Conservation (phyloP, 2,329 filamentous ascomycete species). For the Fusarium robinianum region DNA sequence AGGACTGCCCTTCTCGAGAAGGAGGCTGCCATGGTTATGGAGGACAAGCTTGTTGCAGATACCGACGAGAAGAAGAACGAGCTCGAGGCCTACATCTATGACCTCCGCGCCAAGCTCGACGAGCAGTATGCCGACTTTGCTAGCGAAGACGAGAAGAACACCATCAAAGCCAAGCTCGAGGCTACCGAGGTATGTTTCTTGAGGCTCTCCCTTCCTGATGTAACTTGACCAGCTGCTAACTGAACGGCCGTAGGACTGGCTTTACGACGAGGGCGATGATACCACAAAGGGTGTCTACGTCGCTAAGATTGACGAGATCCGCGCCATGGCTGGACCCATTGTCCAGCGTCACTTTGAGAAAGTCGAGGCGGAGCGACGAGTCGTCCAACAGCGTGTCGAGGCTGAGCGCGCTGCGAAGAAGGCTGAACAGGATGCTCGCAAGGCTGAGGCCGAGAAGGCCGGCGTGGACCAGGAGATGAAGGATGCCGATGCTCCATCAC, state of each 20-base stretch:
- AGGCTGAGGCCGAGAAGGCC: slow-evolving; percentile 57
- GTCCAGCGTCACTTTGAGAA: slow-evolving; percentile 96
- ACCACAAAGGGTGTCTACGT: slow-evolving; percentile 91
- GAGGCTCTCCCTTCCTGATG: not conserved
- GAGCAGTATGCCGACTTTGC: slow-evolving; percentile 88
- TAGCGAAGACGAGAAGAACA: slow-evolving; percentile 89
- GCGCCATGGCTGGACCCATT: slow-evolving; percentile 86
- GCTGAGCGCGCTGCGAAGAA: slow-evolving; percentile 80
- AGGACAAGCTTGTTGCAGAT: slow-evolving; percentile 97
- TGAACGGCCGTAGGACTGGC: slow-evolving; percentile 75
- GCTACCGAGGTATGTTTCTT: slow-evolving; percentile 74
- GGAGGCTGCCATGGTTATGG: slow-evolving; percentile 91
- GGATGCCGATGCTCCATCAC: slow-evolving; percentile 60
- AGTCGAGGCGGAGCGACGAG: slow-evolving; percentile 82
- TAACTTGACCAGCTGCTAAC: slow-evolving; percentile 11
- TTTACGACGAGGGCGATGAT: slow-evolving; percentile 97
- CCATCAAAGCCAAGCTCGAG: slow-evolving; percentile 82
- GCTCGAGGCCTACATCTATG: slow-evolving; percentile 96
- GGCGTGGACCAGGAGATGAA: slow-evolving; percentile 65
- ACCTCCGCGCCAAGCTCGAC: slow-evolving; percentile 92
- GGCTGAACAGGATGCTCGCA: slow-evolving; percentile 60
- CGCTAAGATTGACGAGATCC: slow-evolving; percentile 95
- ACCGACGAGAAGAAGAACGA: slow-evolving; percentile 99
- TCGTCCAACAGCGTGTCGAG: slow-evolving; percentile 74
- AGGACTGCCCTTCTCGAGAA: slow-evolving; percentile 76